Conservation (phyloP, 495 filamentous ascomycete genomes). For the Trichocladium antarcticum region DNA sequence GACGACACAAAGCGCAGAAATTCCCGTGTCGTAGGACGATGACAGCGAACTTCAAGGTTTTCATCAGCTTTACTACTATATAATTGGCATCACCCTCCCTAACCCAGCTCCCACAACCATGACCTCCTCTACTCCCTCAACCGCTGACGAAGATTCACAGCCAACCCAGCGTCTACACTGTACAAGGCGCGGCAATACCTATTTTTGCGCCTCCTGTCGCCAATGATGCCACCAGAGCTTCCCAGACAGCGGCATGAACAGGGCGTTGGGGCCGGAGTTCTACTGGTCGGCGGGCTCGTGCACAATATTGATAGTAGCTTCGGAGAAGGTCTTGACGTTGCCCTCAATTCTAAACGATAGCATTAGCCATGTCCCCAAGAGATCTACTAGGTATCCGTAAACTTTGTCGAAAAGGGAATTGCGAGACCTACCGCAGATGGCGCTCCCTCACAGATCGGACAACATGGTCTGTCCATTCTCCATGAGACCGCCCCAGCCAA, state of each 20-base stretch:
- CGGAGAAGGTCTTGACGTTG: slow-evolving; percentile 8
- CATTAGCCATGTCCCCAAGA: not conserved
- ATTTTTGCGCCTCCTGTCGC: slow-evolving; percentile 6
- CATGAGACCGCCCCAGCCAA: slow-evolving; percentile 27
- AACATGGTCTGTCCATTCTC: slow-evolving; percentile 21
- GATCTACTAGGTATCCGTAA: not conserved
- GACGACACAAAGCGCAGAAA: too few relatives aligned
- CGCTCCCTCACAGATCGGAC: slow-evolving; percentile 13
- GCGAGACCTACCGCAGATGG: slow-evolving; percentile 13
- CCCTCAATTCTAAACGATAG: slow-evolving; percentile 13
- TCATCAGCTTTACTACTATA: not conserved
- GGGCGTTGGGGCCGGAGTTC: not conserved
- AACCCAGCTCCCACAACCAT: too few relatives aligned
- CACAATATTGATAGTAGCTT: not conserved
- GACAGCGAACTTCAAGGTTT: too few relatives aligned
- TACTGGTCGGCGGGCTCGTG: not conserved
- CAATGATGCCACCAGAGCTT: slow-evolving; percentile 14
- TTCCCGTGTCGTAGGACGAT: too few relatives aligned
- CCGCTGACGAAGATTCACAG: not conserved
- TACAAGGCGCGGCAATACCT: slow-evolving; percentile 7
- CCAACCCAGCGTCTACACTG: slow-evolving; percentile 10
- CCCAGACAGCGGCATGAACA: not conserved
- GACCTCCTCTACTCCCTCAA: too few relatives aligned
- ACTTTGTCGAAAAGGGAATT: not conserved
- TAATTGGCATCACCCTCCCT: not conserved